Conservation (phyloP, 2,329 filamentous ascomycete species). For the Stachybotrys echinatus region DNA sequence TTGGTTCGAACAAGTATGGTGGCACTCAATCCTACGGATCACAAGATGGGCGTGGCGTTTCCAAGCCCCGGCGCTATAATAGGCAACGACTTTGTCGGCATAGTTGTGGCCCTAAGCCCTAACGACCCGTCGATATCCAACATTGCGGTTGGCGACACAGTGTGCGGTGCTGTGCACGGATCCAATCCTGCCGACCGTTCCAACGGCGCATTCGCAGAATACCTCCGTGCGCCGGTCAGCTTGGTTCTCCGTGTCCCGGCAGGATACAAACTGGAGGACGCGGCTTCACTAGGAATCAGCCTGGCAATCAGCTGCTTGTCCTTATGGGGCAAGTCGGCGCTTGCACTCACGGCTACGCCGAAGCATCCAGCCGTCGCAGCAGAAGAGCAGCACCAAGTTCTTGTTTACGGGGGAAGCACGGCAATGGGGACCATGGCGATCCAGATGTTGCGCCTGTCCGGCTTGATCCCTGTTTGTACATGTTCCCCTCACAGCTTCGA, state of each 20-base stretch:
- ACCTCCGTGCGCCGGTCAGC: not conserved
- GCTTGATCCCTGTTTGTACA: not conserved
- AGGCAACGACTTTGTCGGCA: not conserved
- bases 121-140: not conserved
- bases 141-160: not conserved
- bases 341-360: no score
- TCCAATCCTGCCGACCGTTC: not conserved
- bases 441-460: not conserved
- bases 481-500: constrained; percentile 25
- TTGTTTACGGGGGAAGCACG: not conserved
- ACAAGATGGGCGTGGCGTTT: not conserved
- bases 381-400: not conserved
- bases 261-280: no score
- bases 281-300: no score
- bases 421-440: not conserved
- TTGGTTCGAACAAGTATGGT: not conserved
- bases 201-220: not conserved
- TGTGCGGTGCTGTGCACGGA: not conserved
- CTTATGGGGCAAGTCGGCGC: no score
- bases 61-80: not conserved
- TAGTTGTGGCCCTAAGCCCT: not conserved
- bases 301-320: no score
- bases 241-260: no score
- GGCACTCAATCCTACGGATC: not conserved
- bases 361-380: no score